phyloP scores from a whole-genome alignment of 768 basidiomycete species.

The Coprinellus aureogranulatus region DNA sequence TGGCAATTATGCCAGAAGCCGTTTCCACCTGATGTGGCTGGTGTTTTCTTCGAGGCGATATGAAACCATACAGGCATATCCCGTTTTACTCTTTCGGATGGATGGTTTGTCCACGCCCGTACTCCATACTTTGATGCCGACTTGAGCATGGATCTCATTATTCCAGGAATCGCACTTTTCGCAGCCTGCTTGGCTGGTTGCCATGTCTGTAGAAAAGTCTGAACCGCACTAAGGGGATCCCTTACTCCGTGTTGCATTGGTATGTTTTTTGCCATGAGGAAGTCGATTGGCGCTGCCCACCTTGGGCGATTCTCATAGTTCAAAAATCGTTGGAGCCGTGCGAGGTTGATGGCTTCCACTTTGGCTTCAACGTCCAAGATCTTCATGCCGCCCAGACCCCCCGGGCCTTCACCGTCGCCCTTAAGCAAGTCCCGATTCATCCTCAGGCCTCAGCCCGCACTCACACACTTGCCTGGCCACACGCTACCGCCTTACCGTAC shows the following conservation, averaged over 20 bases:
- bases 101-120: background rate
- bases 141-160: background rate
- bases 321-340: slow-evolving; percentile 20
- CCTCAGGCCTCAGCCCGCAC: too few relatives aligned
- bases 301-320: slow-evolving; percentile 13
- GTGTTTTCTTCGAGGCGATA: background rate
- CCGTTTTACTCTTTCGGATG: background rate
- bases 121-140: background rate
- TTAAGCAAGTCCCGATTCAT: too few relatives aligned
- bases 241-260: slow-evolving; percentile 4
- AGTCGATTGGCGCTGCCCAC: slow-evolving; percentile 11
- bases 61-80: background rate
- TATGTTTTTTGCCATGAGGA: background rate
- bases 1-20: too few relatives aligned
- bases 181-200: background rate
- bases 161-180: background rate
- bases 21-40: too few relatives aligned
- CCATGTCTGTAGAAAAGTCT: background rate
- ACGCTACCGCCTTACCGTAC: too few relatives aligned
- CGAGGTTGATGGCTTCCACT: slow-evolving; percentile 21
- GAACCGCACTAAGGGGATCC: background rate
- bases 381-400: slow-evolving; percentile 22
- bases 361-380: slow-evolving; percentile 19
- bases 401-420: too few relatives aligned
- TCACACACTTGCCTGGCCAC: too few relatives aligned